Evolutionary conservation across 2,329 filamentous ascomycete genomes (phyloP), one percentile per base, ranked within the genome.

Genomic region (Stenocarpella maydis): DNA sequence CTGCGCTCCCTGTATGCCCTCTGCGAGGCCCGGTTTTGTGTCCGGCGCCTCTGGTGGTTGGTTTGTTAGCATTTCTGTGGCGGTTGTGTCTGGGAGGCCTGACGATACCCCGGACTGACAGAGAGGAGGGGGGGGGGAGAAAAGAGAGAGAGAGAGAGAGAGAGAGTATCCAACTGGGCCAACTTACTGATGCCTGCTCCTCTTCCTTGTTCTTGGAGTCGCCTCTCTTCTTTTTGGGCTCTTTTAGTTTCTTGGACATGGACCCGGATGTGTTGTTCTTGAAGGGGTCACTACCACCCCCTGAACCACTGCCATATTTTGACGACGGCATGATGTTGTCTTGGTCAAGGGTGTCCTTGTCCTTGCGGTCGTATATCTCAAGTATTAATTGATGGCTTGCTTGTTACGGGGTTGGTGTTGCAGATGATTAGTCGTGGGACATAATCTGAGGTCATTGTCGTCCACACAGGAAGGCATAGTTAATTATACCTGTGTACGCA

Each of bases 231-330:
- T 69, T 69, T 15, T 71, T 71, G 7, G 69, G 63, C 21, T 71
- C 67, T 17, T 69, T 69, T 21, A 71, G 34, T 24, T 71, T 71
- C 49, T 69, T 69, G 41, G 69, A 71, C 69, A 71, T 71, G 9
- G 69, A 69, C 14, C 47, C 58, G 0, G 69, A 49, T 4, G 69
- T 71, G 14, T 8, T 58, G 63, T 71, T 71, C 43, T 69, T 71
- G 69, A 71, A 71, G 1, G 69, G 67, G 26, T 71, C 69, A 21
- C n/a, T 34, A n/a, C 34, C 55, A 10, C 69, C 63, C 21, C 69
- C 69, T 19, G 67, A 69, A 3, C 69, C 45, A 31, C 69, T 63
- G 10, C 67, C 69, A n/a, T 65, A 61, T 19, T 69, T 69, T 21
- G 41, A 65, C 15, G 69, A 69, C 2, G 67, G 64, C 69, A 71